phyloP scores from a whole-genome alignment of 257 asterid species.

The Paulownia fortunei region DNA sequence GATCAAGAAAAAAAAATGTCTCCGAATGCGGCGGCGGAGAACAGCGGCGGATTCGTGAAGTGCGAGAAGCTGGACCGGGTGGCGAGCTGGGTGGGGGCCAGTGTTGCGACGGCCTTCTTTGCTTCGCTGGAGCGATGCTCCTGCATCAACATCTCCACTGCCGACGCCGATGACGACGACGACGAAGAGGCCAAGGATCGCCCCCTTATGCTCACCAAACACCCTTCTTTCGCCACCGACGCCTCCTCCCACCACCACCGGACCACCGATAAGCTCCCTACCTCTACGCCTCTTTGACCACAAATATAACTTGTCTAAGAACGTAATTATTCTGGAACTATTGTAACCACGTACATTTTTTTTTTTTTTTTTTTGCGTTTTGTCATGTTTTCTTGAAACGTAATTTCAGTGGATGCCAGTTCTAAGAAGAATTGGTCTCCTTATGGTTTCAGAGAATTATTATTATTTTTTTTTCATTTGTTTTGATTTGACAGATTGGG shows the following conservation, averaged over 20 bases:
- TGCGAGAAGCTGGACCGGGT: conserved; percentile 45
- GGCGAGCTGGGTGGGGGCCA: conserved; percentile 43
- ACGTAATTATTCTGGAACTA: not conserved
- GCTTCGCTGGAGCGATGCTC: conserved; percentile 54
- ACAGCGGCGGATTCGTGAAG: conserved; percentile 25
- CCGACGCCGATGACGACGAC: conserved; percentile 35
- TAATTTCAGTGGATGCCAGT: not conserved
- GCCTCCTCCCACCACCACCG: conserved; percentile 4
- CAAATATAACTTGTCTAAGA: not conserved
- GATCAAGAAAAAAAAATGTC: conserved; percentile 11
- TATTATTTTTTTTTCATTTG: not conserved
- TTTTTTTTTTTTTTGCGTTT: not conserved
- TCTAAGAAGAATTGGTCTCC: not conserved
- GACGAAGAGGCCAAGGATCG: conserved; percentile 46
- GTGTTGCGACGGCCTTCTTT: conserved; percentile 52
- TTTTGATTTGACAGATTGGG: not conserved
- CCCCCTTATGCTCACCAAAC: conserved; percentile 46
- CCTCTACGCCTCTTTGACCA: conserved; percentile 16
- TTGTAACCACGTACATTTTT: not conserved
- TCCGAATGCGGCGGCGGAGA: conserved; percentile 3
- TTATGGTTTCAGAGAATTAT: no score
- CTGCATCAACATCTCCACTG: conserved; percentile 49
- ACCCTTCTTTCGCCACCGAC: conserved; percentile 26
- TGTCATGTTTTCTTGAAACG: not conserved
- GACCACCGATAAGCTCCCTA: conserved; percentile 23